Evolutionary conservation across 2,329 filamentous ascomycete species (phyloP).

Genomic region (Colletotrichum shisoi): DNA sequence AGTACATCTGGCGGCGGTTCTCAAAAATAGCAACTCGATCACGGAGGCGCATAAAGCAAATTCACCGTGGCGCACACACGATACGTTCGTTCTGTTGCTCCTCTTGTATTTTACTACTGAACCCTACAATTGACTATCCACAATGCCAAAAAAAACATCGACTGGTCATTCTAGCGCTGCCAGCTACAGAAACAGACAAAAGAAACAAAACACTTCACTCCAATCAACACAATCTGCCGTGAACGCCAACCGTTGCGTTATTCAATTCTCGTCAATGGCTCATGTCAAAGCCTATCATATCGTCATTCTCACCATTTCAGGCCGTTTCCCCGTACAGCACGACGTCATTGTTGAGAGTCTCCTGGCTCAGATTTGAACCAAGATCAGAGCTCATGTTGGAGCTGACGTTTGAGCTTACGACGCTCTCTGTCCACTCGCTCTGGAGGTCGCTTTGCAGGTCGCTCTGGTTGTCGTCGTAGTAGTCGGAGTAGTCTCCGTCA

Average conservation of each 20-base stretch:
- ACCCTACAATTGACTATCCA: conserved; percentile 1
- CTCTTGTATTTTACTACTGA: conserved; percentile 10
- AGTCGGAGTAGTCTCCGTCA: conserved; percentile 50
- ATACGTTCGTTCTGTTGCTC: background rate
- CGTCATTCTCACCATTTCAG: background rate
- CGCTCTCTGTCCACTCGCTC: conserved; percentile 61
- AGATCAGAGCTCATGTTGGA: conserved; percentile 26
- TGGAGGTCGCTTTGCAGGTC: conserved; percentile 42
- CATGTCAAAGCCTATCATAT: background rate
- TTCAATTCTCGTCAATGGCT: conserved; percentile 1
- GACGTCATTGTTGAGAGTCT: conserved; percentile 43
- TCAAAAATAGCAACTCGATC: background rate
- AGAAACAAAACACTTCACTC: conserved; percentile 22
- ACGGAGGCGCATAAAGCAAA: background rate
- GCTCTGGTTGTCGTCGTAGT: conserved; percentile 46
- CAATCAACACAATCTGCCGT: conserved; percentile 20
- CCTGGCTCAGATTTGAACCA: conserved; percentile 34
- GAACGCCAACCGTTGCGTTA: conserved; percentile 11
- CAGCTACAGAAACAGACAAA: conserved; percentile 22
- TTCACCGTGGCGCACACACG: background rate
- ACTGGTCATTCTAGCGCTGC: conserved; percentile 7
- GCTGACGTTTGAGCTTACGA: conserved; percentile 39
- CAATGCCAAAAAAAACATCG: conserved; percentile 8
- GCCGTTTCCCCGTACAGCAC: conserved; percentile 48
- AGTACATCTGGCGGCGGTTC: background rate